Evolutionary conservation across 2,329 filamentous ascomycete species (phyloP), one percentile per base, ranked within the genome.

Genomic region (Emmonsiellopsis sp.): DNA sequence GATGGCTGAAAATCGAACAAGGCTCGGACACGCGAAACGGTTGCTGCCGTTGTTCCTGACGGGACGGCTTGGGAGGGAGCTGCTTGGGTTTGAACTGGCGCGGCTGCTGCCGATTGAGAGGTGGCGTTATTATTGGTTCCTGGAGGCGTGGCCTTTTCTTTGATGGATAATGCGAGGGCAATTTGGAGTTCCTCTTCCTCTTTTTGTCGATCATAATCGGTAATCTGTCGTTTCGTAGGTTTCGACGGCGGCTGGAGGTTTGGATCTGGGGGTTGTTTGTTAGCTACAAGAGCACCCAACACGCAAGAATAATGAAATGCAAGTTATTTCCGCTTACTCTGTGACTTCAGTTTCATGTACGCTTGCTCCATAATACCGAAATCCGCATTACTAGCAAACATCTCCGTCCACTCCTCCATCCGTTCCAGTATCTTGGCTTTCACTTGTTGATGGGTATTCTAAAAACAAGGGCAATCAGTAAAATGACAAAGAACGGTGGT

Each of bases 101-200:
- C 63, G 6, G 71, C 66, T 16, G 72, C 60, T 10, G 69, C 61
- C n/a, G 68, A 58, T 55, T 73, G 64, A 41, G 64, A 59, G 37
- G 67, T 65, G 5, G 73, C 59, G 49, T 70, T 68, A 1, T 71
- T 63, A 37, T 73, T 67, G 9, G 70, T 67, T 9, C 69, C 63
- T 43, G 67, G 67, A 51, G 62, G 58, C 10, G 73, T 67, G 37
- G 74, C 69, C 65, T 94, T 92, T 57, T 98, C 93, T 68, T 95
- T 89, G 62, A 98, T 81, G 43, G 90, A 96, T 65, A 98, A 78
- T 64, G 87, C 91, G 48, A 98, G 78, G 1, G 93, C 93, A 83
- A 96, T 95, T 70, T 97, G 93, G 53, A 98, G 76, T 72, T 98
- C 93, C 50, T 97, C 91, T 57, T 98, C 93, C 71, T 98, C 93